These are phyloP conservation scores for Fusarium luffae DNA, from an alignment of 2,329 filamentous ascomycete species.

Conservation along the genomic window DNA sequence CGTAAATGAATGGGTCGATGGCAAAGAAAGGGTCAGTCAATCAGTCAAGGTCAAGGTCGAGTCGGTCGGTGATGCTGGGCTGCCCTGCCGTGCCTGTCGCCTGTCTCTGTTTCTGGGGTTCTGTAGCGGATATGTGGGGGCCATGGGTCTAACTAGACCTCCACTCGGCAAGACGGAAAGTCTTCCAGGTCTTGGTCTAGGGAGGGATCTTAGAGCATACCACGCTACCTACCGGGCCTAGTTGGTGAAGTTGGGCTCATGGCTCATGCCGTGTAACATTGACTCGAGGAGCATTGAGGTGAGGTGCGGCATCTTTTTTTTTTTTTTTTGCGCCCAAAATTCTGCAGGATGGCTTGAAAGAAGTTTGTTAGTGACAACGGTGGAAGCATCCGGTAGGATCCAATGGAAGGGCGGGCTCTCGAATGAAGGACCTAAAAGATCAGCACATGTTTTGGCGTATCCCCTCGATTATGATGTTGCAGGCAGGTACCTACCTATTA, in stretches of 20 bases:
- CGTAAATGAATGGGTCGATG: conserved; percentile 46
- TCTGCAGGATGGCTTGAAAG: not conserved
- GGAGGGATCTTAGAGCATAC: not conserved
- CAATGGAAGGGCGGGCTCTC: not conserved
- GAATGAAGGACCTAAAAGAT: not conserved
- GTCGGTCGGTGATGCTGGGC: conserved; percentile 44
- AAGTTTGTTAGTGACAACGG: not conserved
- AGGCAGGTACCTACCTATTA: not conserved
- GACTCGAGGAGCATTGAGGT: not conserved
- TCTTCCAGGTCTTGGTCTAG: conserved; percentile 10
- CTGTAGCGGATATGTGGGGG: conserved; percentile 33
- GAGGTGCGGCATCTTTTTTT: not conserved
- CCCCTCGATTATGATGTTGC: not conserved
- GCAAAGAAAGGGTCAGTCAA: conserved; percentile 39
- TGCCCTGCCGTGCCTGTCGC: conserved; percentile 33
- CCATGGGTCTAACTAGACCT: conserved; percentile 10
- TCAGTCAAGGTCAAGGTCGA: not conserved
- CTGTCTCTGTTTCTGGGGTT: conserved; percentile 31
- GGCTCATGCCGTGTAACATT: conserved; percentile 15
- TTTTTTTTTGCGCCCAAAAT: too few relatives aligned
- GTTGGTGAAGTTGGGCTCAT: not conserved
- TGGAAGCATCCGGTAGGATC: not conserved
- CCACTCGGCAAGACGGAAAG: conserved; percentile 31
- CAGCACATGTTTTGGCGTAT: not conserved
- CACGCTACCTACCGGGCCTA: not conserved